These are phyloP conservation scores for Saitozyma podzolica DNA, from an alignment of 768 basidiomycete species.

Conservation along the genomic window DNA sequence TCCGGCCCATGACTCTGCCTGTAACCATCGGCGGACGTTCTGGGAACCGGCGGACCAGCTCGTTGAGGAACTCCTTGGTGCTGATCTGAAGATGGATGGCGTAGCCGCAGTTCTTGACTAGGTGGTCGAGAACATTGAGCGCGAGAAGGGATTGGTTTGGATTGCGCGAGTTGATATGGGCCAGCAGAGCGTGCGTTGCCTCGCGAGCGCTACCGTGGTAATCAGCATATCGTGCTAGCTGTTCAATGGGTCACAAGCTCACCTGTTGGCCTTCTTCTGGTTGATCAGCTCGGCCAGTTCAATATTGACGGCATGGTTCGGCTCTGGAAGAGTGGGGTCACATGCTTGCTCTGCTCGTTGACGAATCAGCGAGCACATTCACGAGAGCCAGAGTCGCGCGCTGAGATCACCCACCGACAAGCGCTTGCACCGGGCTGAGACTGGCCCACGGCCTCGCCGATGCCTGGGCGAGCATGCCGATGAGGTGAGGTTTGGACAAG, in stretches of 20 bases:
- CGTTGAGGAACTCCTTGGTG: slow-evolving; percentile 97
- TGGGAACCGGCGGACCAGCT: slow-evolving; percentile 94
- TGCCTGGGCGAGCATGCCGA: no score
- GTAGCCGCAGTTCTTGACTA: slow-evolving; percentile 95
- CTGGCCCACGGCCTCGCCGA: slow-evolving; percentile 45
- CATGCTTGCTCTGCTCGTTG: slow-evolving; percentile 65
- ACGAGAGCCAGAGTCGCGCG: not conserved
- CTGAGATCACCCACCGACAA: slow-evolving; percentile 43
- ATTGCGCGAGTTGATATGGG: slow-evolving; percentile 86
- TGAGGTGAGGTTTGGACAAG: no score
- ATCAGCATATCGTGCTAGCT: slow-evolving; percentile 1
- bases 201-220: slow-evolving; percentile 71
- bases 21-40: slow-evolving; percentile 95
- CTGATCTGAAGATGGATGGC: slow-evolving; percentile 94
- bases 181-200: slow-evolving; percentile 78
- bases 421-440: slow-evolving; percentile 45
- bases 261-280: slow-evolving; percentile 95
- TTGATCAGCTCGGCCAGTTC: slow-evolving; percentile 94
- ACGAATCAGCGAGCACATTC: not conserved
- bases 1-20: slow-evolving; percentile 89
- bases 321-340: slow-evolving; percentile 79
- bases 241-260: slow-evolving; percentile 38
- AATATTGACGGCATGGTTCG: slow-evolving; percentile 86
- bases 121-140: slow-evolving; percentile 54
- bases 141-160: slow-evolving; percentile 86